phyloP scores from a whole-genome alignment of 2,329 filamentous ascomycete genomes.

The Fonsecaea erecta region DNA sequence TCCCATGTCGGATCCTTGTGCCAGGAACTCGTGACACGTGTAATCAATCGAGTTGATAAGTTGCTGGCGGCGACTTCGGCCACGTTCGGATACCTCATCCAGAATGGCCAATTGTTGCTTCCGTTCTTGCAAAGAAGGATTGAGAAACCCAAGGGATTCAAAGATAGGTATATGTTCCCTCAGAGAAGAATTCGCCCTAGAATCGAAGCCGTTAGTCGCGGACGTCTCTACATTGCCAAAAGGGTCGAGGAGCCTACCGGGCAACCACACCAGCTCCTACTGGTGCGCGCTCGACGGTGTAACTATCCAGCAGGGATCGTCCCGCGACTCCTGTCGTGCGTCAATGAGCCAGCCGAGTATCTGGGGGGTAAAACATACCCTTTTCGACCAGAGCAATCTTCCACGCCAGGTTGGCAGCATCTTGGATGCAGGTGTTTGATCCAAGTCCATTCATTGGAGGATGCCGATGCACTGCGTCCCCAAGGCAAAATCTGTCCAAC shows the following conservation, averaged over 20 bases:
- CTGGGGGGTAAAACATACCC: conserved; percentile 36
- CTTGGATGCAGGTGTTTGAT: conserved; percentile 46
- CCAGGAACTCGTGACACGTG: conserved; percentile 53
- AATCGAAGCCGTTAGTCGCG: conserved; percentile 1
- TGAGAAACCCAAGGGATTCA: conserved; percentile 52
- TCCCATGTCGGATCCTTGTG: conserved; percentile 63
- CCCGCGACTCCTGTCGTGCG: conserved; percentile 14
- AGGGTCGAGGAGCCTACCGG: neutral
- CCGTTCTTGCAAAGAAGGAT: conserved; percentile 47
- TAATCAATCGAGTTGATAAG: conserved; percentile 8
- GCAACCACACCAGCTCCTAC: conserved; percentile 54
- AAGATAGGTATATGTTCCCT: conserved; percentile 51
- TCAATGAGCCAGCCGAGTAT: conserved; percentile 30
- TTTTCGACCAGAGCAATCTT: conserved; percentile 41
- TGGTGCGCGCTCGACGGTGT: conserved; percentile 43
- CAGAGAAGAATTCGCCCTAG: conserved; percentile 61
- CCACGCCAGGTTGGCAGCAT: conserved; percentile 46
- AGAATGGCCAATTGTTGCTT: conserved; percentile 48
- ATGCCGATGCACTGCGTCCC: conserved; percentile 46
- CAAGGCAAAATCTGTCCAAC: conserved; percentile 40
- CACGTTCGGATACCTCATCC: conserved; percentile 41
- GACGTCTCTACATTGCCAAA: conserved; percentile 12
- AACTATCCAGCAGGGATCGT: conserved; percentile 41
- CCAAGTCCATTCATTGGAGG: conserved; percentile 45
- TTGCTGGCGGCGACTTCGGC: neutral